phyloP scores from a whole-genome alignment of 768 basidiomycete species.

The Psilocybe cubensis region DNA sequence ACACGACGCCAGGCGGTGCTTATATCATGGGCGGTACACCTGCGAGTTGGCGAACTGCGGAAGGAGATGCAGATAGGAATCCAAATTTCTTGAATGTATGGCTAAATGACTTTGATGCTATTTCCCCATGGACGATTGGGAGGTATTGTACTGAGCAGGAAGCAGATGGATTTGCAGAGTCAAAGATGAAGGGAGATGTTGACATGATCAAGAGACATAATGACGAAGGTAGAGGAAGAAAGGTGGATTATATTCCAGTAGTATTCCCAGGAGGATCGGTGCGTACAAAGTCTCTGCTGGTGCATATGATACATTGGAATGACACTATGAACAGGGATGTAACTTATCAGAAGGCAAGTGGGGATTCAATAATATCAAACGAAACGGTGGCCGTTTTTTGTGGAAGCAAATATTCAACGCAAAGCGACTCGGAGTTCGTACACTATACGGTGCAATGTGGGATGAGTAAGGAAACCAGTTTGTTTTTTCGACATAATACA shows the following conservation, averaged over 20 bases:
- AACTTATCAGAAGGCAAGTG: conserved; percentile 75
- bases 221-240: conserved; percentile 44
- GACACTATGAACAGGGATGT: conserved; percentile 50
- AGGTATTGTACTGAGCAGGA: conserved; percentile 62
- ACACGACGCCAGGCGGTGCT: conserved; percentile 69
- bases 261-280: conserved; percentile 84
- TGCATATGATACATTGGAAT: conserved; percentile 6
- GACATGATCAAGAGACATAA: conserved; percentile 57
- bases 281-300: conserved; percentile 31
- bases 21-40: conserved; percentile 77
- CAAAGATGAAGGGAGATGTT: conserved; percentile 66
- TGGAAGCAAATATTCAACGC: conserved; percentile 82
- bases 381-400: conserved; percentile 76
- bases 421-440: conserved; percentile 59
- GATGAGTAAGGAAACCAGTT: conserved; percentile 59
- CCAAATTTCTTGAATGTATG: conserved; percentile 69
- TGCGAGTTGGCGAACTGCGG: conserved; percentile 75
- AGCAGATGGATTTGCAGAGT: conserved; percentile 65
- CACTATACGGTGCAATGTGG: conserved; percentile 87
- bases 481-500: conserved; percentile 2
- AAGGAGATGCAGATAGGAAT: conserved; percentile 70
- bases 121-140: conserved; percentile 86
- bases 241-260: conserved; percentile 83
- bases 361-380: conserved; percentile 71
- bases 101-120: conserved; percentile 78